A percentile compares a stretch with the other conserved stretches of the same genome.
phyloP scores from a whole-genome alignment of 176 grass and related monocot genomes.

The Triticum monococcum region DNA sequence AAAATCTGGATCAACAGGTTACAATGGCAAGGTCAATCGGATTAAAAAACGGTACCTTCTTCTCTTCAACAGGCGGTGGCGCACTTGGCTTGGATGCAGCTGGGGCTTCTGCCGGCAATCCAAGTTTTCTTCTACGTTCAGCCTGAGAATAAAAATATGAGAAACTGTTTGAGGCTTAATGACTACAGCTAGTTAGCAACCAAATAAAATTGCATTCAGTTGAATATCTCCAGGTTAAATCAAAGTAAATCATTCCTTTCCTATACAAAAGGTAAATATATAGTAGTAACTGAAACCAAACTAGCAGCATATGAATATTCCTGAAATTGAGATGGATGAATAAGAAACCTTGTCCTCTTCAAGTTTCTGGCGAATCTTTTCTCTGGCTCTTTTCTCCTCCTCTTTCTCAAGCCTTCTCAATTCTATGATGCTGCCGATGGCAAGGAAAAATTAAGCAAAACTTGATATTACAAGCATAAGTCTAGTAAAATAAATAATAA shows the following conservation, averaged over 20 bases:
- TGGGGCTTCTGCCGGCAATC: constrained; percentile 87
- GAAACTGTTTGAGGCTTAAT: background rate
- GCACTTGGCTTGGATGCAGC: constrained; percentile 65
- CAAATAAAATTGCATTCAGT: background rate
- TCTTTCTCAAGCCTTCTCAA: constrained; percentile 91
- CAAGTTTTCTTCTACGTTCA: constrained; percentile 97
- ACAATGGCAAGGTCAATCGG: constrained; percentile 5
- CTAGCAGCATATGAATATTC: background rate
- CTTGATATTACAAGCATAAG: background rate
- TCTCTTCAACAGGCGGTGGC: constrained; percentile 71
- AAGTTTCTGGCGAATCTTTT: constrained; percentile 90
- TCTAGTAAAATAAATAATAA: constrained; percentile 1
- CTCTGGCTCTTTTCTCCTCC: constrained; percentile 93
- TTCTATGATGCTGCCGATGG: constrained; percentile 69
- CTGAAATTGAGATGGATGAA: constrained; percentile 13
- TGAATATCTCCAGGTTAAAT: background rate
- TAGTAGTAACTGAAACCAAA: constrained; percentile 1
- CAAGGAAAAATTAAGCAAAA: background rate
- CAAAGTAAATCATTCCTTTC: background rate
- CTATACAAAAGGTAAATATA: background rate
- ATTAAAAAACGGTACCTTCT: constrained; percentile 63
- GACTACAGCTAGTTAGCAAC: background rate
- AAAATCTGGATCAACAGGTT: background rate
- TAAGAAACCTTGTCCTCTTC: constrained; percentile 91
- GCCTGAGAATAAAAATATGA: constrained; percentile 42